phyloP scores from a whole-genome alignment of 2,329 filamentous ascomycete genomes.

The Phaeoacremonium minimum region DNA sequence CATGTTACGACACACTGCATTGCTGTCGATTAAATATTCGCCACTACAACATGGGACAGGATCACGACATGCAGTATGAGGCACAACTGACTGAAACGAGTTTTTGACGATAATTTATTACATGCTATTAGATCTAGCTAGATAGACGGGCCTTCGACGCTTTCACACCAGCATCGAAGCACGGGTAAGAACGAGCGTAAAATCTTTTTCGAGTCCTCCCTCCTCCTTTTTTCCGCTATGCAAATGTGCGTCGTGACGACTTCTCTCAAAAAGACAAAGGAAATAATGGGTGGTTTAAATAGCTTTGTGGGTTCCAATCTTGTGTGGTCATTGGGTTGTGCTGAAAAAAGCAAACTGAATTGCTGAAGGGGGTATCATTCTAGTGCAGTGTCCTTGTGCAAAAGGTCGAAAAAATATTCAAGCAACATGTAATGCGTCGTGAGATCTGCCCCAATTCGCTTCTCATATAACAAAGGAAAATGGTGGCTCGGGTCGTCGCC shows the following conservation, averaged over 20 bases:
- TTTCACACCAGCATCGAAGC: no score
- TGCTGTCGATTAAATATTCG: no score
- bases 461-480: not conserved
- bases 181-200: no score
- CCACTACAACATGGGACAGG: no score
- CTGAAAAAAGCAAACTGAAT: constrained; percentile 3
- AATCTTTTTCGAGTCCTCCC: no score
- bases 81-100: no score
- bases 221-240: not conserved
- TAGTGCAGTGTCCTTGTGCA: constrained; percentile 8
- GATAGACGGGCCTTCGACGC: no score
- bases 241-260: not conserved
- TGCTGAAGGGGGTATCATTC: constrained; percentile 17
- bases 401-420: not conserved
- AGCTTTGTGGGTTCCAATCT: not conserved
- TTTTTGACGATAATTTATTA: no score
- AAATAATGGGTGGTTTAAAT: not conserved
- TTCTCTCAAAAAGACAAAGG: no score
- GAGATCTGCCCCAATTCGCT: constrained; percentile 5
- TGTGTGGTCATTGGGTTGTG: not conserved
- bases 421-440: not conserved
- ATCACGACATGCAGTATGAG: no score
- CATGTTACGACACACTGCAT: no score
- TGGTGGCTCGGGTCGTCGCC: not conserved
- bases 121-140: no score